Base-by-base conservation (phyloP, 768 basidiomycete species). In the Leccinum ochraceum region DNA sequence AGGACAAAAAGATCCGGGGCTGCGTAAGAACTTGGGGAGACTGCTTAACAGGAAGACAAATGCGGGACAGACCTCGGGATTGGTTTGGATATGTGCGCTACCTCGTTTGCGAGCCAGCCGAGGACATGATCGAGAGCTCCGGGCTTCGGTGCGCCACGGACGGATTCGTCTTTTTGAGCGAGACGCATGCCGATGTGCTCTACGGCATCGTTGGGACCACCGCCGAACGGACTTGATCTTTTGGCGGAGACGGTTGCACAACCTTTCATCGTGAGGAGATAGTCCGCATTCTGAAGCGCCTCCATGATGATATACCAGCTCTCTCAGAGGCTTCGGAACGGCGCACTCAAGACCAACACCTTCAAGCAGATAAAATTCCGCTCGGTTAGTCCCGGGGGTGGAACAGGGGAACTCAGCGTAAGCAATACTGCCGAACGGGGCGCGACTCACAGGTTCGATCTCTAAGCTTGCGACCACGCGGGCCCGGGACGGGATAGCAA, bases 231-330 rank as follows among this genome's bases (percentile, higher is more conserved):
- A 37, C 75, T 75, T 57, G 76, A 74, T 56, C 74, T 77, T 22
- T 69, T 69, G 4, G 65, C 69, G 3, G 64, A 6, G 74, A 60
- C 30, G 68, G 63, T 32, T 73, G 74, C 2, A 74, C 76, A 3
- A 3, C 80, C 85, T 73, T 86, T 89, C 66, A 82, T 78, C 8
- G 84, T 85, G 20, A 98, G 78, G 20, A 98, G 90, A 67, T 94
- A 94, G 67, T 96, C 95, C 7, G 96, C 95, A 65, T 95, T 98
- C 76, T 98, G 96, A 22, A 98, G 76, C 2, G 90, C 86, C 69
- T 98, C 95, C 56, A 98, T 79, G 8, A 98, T 83, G 50, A 88
- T 83, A 72, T 92, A 96, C 96, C 96, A 98, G 61, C 90, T 93
- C 60, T 87, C 83, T n/a, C 88, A 93, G 6, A 97, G 81, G 58